Evolutionary conservation across 1,284 basidiomycete genomes (phyloP), one percentile per base, ranked within the genome.

Genomic region (Ganoderma resinaceum): DNA sequence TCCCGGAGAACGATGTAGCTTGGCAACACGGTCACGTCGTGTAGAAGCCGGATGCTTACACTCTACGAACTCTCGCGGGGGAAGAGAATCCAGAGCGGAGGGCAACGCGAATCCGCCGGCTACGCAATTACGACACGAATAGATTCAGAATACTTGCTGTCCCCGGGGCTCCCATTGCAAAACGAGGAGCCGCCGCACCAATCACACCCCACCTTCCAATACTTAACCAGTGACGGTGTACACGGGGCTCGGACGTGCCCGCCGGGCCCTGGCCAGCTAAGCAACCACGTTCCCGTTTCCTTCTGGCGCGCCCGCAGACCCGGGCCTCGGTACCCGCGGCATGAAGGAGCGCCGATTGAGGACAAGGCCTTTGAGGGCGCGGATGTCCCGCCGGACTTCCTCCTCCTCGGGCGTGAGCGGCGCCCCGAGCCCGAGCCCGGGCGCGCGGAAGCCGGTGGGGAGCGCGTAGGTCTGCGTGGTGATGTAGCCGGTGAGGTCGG

Each of bases 401-500:
- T 91, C 90, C 78, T 89, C 88, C 60, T 84, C 83, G 16, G 86
- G 82, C 59, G 73, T 68, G 52, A 79, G 69, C 73, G 78, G 23
- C 62, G 70, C 42, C 58, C 78, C 76, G 11, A 74, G 72, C 11
- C 71, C 70, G 38, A 75, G 73, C 49, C 77, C 78, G n/a, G 77
- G 71, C 35, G 75, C 65, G 65, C 79, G 76, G 53, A 83, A 75
- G 16, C 80, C 75, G 76, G 73, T 81, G 23, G 74, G 72, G 2
- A 82, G 82, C 37, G 82, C 72, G 74, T 90, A 91, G 7, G 89
- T 84, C 70, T 90, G 87, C 9, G 87, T 83, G 60, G 87, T 87
- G 72, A 92, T 83, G 77, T 90, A 91, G 5, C 89, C 90, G 0
- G 89, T 91, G 70, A 91, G 85, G 70, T 90, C 87, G 0, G 87